Percentiles rank a stretch among this genome's conserved stretches.
Conservation (phyloP, 345 rosid species). For the Corchorus olitorius region DNA sequence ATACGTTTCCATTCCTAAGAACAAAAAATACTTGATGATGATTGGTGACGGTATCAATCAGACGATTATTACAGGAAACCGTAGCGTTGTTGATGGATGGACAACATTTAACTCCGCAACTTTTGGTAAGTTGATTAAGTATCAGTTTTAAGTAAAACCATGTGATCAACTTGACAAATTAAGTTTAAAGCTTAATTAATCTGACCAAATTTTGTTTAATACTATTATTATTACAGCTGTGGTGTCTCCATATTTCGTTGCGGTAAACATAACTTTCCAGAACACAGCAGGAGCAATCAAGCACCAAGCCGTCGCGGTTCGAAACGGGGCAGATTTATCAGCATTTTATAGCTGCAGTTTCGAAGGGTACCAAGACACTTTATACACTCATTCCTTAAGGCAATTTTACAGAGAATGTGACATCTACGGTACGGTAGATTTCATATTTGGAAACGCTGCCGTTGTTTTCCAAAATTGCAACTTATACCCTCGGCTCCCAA, state of each 20-base stretch:
- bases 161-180: not conserved
- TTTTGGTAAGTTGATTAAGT: constrained; percentile 44
- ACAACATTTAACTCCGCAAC: constrained; percentile 92
- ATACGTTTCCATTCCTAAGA: constrained; percentile 66
- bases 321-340: constrained; percentile 76
- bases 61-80: constrained; percentile 82
- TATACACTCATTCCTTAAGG: constrained; percentile 73
- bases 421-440: constrained; percentile 86
- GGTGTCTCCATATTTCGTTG: constrained; percentile 73
- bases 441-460: constrained; percentile 91
- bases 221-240: constrained; percentile 52
- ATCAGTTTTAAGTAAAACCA: not conserved
- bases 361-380: constrained; percentile 85
- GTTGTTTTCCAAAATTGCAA: constrained; percentile 80
- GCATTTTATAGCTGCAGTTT: constrained; percentile 83
- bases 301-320: constrained; percentile 84
- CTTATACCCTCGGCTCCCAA: constrained; percentile 66
- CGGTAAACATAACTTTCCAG: constrained; percentile 73
- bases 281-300: constrained; percentile 88
- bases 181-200: not conserved
- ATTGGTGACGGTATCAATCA: constrained; percentile 86
- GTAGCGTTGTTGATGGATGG: constrained; percentile 82
- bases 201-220: constrained; percentile 2
- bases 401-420: constrained; percentile 91
- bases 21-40: constrained; percentile 75